A percentile compares a stretch with the other conserved stretches of the same genome.
These are phyloP conservation scores for Podospora tetraspora DNA, from an alignment of 495 filamentous ascomycete genomes.

Conservation along the genomic window DNA sequence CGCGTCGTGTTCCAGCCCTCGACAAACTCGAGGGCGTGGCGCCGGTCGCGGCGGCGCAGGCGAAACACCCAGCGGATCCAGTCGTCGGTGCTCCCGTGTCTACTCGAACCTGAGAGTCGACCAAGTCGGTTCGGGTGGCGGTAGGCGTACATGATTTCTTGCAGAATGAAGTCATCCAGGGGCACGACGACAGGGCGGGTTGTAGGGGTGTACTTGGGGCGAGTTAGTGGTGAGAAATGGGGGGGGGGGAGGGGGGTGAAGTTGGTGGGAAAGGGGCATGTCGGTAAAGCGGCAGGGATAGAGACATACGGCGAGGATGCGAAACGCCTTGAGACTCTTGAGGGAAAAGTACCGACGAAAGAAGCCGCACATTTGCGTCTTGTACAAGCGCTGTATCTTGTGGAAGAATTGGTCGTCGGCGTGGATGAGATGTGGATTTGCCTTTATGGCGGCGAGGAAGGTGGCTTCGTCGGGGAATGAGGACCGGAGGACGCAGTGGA, in stretches of 20 bases:
- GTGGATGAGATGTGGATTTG: not conserved
- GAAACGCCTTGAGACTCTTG: not conserved
- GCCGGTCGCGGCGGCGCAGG: slow-evolving; percentile 1
- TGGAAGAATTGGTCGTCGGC: slow-evolving; percentile 10
- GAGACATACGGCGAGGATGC: not conserved
- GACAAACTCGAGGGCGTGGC: slow-evolving; percentile 7
- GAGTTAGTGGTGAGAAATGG: not conserved
- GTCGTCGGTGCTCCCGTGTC: not conserved
- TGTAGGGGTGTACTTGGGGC: not conserved
- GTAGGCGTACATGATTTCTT: slow-evolving; percentile 11
- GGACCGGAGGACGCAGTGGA: slow-evolving; percentile 2
- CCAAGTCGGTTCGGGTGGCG: slow-evolving; percentile 1
- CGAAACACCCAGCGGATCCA: slow-evolving; percentile 8
- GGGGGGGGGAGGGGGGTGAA: too few species aligned
- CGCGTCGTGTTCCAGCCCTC: slow-evolving; percentile 12
- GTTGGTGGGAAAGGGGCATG: too few species aligned
- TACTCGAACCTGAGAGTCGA: not conserved
- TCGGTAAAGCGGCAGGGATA: too few species aligned
- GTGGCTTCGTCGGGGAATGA: not conserved
- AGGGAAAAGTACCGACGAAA: slow-evolving; percentile 7
- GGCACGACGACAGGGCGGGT: slow-evolving; percentile 3
- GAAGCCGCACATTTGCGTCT: slow-evolving; percentile 7
- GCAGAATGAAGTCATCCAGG: slow-evolving; percentile 4
- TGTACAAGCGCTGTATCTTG: slow-evolving; percentile 5
- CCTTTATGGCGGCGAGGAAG: not conserved